A percentile compares a stretch with the other conserved stretches of the same genome.
Evolutionary conservation across 2,329 filamentous ascomycete species (phyloP).

Genomic region (Fusarium irregulare): DNA sequence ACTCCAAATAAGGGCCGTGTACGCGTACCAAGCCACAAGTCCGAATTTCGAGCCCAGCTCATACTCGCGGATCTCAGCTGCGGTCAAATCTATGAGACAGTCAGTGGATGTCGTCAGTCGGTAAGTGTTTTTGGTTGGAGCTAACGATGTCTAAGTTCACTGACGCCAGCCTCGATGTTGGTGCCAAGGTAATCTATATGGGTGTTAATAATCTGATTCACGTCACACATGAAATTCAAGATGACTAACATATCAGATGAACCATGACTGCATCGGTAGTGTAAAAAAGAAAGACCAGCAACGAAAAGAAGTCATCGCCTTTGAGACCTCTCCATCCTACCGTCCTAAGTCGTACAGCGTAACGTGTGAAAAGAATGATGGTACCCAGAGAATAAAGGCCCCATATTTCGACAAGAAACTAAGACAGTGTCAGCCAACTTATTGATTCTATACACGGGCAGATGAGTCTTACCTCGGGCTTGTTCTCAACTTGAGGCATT

Average conservation of each 20-base stretch:
- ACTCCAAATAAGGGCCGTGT: slow-evolving; percentile 52
- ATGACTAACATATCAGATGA: slow-evolving; percentile 48
- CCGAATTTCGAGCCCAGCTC: slow-evolving; percentile 52
- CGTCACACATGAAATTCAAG: no score
- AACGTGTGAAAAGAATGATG: slow-evolving; percentile 49
- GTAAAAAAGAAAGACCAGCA: slow-evolving; percentile 51
- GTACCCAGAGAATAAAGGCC: slow-evolving; percentile 49
- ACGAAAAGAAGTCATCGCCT: slow-evolving; percentile 54
- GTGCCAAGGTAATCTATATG: slow-evolving; percentile 37
- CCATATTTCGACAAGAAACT: slow-evolving; percentile 49
- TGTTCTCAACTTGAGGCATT: slow-evolving; percentile 1
- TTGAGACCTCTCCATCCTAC: slow-evolving; percentile 52
- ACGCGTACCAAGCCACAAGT: slow-evolving; percentile 55
- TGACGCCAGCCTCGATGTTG: slow-evolving; percentile 34
- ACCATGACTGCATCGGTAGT: slow-evolving; percentile 52
- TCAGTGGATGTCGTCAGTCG: background rate
- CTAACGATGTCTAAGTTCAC: slow-evolving; percentile 4
- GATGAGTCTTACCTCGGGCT: background rate
- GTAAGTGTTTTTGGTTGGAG: background rate
- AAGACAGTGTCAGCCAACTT: background rate
- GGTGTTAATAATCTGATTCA: background rate
- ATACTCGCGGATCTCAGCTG: slow-evolving; percentile 46
- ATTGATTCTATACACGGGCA: no score
- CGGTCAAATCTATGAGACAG: slow-evolving; percentile 34
- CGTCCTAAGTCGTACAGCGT: slow-evolving; percentile 51